Base-by-base conservation (phyloP, 495 filamentous ascomycete genomes). In the Hypoxylon lienhwacheense region DNA sequence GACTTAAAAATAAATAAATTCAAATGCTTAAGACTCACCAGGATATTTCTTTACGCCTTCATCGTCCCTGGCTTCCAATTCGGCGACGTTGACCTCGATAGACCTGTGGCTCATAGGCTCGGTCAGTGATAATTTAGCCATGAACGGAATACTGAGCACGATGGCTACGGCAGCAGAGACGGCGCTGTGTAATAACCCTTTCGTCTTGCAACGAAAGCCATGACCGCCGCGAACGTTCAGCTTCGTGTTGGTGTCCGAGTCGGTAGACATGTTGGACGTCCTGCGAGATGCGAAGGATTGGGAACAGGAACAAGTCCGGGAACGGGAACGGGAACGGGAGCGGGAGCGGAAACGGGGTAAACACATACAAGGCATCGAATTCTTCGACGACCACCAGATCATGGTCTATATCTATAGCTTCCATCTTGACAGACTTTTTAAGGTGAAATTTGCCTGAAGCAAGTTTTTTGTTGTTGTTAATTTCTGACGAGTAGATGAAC, bases 291-390 rank as follows among this genome's bases (percentile, higher is more conserved):
- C 5, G 14, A 29, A 32, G 20, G n/a, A 16, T 26, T 12, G 35
- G 26, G 17, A 8, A 11, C 21, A 8, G 22, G 10, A 6, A 15
- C 11, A n/a, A 21, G 7, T 15, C 15, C 17, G 17, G 41, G 40
- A n/a, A 41, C 31, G 29, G 48, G 32, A 17, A 49, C 50, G 21
- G 41, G 34, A 5, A 49, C 48, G 37, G 52, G 26, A 55, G 53
- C 56, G 60, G 32, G 43, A 22, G 49, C 48, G n/a, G n/a, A n/a
- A n/a, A n/a, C n/a, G n/a, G n/a, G n/a, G n/a, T n/a, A 55, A 64
- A 53, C 35, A 59, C 68, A 47, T 64, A 77, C 74, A 78, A 64
- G 25, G 73, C 73, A 59, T 77, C 76, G 35, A 77, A 77, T 55
- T 77, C 74, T 11, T 76, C 72, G 31, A 71, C 69, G 21, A 69